Evolutionary conservation across 805 yeast genomes (phyloP).

Genomic region (Lipomyces orientalis): DNA sequence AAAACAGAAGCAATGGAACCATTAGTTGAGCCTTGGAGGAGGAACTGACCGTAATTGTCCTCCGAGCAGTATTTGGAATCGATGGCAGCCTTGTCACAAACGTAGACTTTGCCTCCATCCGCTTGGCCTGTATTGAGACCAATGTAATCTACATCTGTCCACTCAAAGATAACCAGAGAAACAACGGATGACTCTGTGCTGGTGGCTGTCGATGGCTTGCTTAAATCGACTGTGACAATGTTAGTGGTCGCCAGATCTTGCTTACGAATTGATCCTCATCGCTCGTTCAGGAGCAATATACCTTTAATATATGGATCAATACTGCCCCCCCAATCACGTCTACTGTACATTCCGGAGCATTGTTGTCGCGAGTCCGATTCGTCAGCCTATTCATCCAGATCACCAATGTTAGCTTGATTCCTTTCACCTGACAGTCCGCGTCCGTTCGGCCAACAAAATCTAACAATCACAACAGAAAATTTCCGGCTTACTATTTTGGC

Average conservation of each 20-base stretch:
- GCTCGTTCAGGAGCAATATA: conserved; percentile 48
- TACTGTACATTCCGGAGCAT: conserved; percentile 90
- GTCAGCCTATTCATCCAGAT: conserved; percentile 44
- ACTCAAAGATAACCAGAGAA: conserved; percentile 80
- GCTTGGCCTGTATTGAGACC: conserved; percentile 62
- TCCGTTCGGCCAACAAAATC: not conserved
- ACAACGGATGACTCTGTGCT: conserved; percentile 50
- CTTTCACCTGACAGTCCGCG: not conserved
- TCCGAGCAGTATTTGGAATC: conserved; percentile 59
- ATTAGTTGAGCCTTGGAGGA: conserved; percentile 49
- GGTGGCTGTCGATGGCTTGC: not conserved
- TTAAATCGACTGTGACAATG: not conserved
- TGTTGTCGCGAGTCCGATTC: conserved; percentile 62
- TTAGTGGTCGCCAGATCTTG: conserved; percentile 35
- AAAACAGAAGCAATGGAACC: conserved; percentile 28
- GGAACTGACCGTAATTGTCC: conserved; percentile 64
- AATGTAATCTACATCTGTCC: conserved; percentile 70
- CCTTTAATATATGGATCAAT: conserved; percentile 65
- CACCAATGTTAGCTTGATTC: not conserved
- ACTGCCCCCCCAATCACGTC: conserved; percentile 85
- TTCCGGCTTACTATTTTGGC: not conserved
- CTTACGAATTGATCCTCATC: conserved; percentile 38
- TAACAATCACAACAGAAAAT: not conserved
- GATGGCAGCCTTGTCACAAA: conserved; percentile 79
- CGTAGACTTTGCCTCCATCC: conserved; percentile 49